A percentile compares a stretch with the other conserved stretches of the same genome.
Conservation (phyloP, 2,329 filamentous ascomycete species). For the Aspergillus sp. region DNA sequence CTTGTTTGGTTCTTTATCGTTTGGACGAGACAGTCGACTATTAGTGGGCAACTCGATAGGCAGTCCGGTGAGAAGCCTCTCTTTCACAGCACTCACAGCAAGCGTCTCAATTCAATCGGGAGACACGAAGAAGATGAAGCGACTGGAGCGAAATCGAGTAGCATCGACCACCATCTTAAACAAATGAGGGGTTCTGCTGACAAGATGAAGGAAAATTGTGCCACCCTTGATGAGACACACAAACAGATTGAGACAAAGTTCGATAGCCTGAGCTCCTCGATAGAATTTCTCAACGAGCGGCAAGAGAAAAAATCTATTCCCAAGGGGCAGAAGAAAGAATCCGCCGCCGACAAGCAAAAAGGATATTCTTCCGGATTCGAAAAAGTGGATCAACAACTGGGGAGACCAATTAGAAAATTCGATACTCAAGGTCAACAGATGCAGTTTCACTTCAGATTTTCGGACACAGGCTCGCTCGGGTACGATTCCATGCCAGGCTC, state of each 20-base stretch:
- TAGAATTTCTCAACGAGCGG: background rate
- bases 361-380: background rate
- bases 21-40: background rate
- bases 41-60: background rate
- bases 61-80: background rate
- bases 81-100: background rate
- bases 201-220: background rate
- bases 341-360: background rate
- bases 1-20: background rate
- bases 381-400: background rate
- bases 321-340: background rate
- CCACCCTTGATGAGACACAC: background rate
- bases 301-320: background rate
- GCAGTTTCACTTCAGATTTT: background rate
- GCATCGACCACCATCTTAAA: background rate
- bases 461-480: background rate
- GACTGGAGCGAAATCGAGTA: background rate
- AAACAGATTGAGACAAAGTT: background rate
- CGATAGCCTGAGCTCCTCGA: background rate
- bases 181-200: background rate
- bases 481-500: background rate
- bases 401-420: background rate
- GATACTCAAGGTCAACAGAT: background rate
- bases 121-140: background rate
- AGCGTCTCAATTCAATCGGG: background rate